phyloP scores from a whole-genome alignment of 345 rosid genomes.

The Brassica rapa region DNA sequence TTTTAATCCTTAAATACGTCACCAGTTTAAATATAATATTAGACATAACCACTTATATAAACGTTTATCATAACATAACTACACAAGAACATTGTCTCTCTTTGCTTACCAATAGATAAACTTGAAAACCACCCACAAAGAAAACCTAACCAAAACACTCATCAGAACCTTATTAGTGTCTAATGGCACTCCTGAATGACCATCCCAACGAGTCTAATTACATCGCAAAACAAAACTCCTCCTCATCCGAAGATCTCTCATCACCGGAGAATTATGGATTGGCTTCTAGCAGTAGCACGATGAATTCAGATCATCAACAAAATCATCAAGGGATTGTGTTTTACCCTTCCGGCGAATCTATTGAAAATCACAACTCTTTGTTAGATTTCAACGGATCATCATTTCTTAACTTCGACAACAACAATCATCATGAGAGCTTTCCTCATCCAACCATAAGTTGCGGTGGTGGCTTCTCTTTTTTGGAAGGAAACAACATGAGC shows the following conservation, averaged over 20 bases:
- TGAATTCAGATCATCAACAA: conserved; percentile 44
- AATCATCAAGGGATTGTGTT: conserved; percentile 43
- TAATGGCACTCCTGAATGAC: conserved; percentile 31
- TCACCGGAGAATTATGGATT: conserved; percentile 35
- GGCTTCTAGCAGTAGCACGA: conserved; percentile 50
- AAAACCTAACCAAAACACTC: neutral
- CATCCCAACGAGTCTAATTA: conserved; percentile 15
- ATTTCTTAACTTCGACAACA: conserved; percentile 54
- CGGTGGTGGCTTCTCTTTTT: neutral
- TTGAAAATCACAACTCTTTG: conserved; percentile 50
- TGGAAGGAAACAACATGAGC: conserved; percentile 26
- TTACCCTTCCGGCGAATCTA: conserved; percentile 29
- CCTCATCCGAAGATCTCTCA: conserved; percentile 34
- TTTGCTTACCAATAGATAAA: conserved; percentile 14
- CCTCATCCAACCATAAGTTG: conserved; percentile 2
- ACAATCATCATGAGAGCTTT: conserved; percentile 24
- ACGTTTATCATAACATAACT: conserved; percentile 25
- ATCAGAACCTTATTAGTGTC: neutral
- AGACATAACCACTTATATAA: conserved; percentile 22
- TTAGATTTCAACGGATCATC: conserved; percentile 61
- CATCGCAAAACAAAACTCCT: conserved; percentile 25
- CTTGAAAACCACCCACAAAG: neutral
- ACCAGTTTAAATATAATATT: conserved; percentile 24
- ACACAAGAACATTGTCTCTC: conserved; percentile 22
- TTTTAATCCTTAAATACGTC: conserved; percentile 23